Percentiles rank a stretch among this genome's conserved stretches.
Evolutionary conservation across 2,329 filamentous ascomycete species (phyloP).

Genomic region (Penicillium expansum): DNA sequence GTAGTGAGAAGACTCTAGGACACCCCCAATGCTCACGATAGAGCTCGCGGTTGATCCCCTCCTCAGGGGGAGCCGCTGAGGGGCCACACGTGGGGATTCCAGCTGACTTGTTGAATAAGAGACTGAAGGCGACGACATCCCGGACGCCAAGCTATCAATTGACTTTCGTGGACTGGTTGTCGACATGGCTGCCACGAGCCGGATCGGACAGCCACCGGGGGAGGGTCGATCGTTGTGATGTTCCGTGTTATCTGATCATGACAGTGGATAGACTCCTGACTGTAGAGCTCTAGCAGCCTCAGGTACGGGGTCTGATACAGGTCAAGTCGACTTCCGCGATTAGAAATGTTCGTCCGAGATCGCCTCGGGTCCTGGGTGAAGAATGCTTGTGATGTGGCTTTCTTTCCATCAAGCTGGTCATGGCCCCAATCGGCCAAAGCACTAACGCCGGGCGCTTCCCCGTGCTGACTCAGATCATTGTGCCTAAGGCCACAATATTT

Average conservation of each 20-base stretch:
- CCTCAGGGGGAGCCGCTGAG: slow-evolving; percentile 46
- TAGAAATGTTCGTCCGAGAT: slow-evolving; percentile 1
- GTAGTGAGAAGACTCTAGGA: slow-evolving; percentile 65
- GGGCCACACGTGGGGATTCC: slow-evolving; percentile 36
- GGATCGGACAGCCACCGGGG: slow-evolving; percentile 34
- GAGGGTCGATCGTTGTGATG: slow-evolving; percentile 24
- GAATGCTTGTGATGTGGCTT: slow-evolving; percentile 26
- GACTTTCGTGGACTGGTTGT: slow-evolving; percentile 62
- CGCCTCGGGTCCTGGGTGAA: neutral
- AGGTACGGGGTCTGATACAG: neutral
- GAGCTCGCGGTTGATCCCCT: slow-evolving; percentile 86
- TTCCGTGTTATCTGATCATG: slow-evolving; percentile 37
- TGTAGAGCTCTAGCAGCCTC: slow-evolving; percentile 10
- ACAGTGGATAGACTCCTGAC: slow-evolving; percentile 27
- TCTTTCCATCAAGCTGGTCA: slow-evolving; percentile 20
- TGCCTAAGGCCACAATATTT: neutral
- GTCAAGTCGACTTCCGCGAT: slow-evolving; percentile 1
- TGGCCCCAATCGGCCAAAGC: slow-evolving; percentile 32
- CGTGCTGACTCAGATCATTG: slow-evolving; percentile 13
- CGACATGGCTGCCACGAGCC: slow-evolving; percentile 54
- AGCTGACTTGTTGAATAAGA: slow-evolving; percentile 41
- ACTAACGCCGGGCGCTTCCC: slow-evolving; percentile 12
- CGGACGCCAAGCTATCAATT: slow-evolving; percentile 61
- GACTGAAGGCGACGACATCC: slow-evolving; percentile 51
- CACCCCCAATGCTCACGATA: slow-evolving; percentile 80